Percentiles rank a stretch among this genome's conserved stretches.
These are phyloP conservation scores for Colletotrichum sp. DNA, from an alignment of 2,329 filamentous ascomycete genomes.

Conservation along the genomic window DNA sequence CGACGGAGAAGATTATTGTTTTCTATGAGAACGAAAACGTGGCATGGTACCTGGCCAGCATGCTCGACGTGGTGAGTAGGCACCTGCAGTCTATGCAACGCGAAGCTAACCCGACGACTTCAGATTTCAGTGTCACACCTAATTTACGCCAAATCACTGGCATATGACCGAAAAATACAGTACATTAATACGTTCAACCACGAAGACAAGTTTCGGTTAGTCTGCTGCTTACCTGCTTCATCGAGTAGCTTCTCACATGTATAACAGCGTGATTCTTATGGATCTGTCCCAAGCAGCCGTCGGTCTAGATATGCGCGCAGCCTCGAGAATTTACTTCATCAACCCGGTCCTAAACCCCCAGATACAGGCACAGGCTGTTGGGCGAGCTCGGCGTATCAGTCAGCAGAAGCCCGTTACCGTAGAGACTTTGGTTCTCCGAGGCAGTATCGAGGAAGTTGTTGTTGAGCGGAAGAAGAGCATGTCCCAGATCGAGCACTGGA, in stretches of 20 bases:
- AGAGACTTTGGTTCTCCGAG: slow-evolving; percentile 81
- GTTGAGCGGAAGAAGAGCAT: slow-evolving; percentile 74
- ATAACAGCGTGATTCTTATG: slow-evolving; percentile 76
- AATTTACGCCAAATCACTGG: slow-evolving; percentile 70
- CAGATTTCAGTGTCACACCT: slow-evolving; percentile 64
- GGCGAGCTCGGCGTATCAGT: slow-evolving; percentile 85
- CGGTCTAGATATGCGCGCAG: slow-evolving; percentile 82
- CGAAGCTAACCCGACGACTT: neutral
- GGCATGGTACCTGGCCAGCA: slow-evolving; percentile 83
- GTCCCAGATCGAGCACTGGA: slow-evolving; percentile 68
- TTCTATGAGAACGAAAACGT: slow-evolving; percentile 92
- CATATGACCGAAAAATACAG: slow-evolving; percentile 65
- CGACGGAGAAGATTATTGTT: slow-evolving; percentile 82
- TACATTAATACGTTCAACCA: slow-evolving; percentile 83
- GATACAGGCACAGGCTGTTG: slow-evolving; percentile 89
- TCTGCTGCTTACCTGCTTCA: neutral
- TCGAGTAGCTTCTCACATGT: neutral
- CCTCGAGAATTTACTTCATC: slow-evolving; percentile 87
- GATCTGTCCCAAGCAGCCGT: slow-evolving; percentile 89
- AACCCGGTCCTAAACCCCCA: slow-evolving; percentile 86
- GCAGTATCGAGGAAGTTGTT: slow-evolving; percentile 86
- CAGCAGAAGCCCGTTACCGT: slow-evolving; percentile 81
- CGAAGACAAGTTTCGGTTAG: slow-evolving; percentile 62
- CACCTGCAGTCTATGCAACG: neutral
- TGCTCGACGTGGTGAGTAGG: slow-evolving; percentile 69